Evolutionary conservation across 2,329 filamentous ascomycete genomes (phyloP).

Genomic region (Diplodia intermedia): DNA sequence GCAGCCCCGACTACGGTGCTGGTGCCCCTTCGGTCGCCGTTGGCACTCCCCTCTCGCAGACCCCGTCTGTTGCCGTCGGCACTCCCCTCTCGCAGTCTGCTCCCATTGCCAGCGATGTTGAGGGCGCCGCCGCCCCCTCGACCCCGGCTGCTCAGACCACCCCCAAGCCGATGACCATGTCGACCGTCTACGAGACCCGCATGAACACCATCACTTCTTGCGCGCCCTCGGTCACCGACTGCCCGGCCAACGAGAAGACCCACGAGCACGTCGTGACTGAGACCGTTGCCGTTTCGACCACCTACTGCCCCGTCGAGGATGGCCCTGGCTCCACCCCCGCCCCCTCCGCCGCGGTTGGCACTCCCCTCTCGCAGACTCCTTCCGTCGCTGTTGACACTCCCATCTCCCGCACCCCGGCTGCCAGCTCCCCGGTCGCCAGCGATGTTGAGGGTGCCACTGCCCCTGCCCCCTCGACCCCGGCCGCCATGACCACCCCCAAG

Average conservation of each 20-base stretch:
- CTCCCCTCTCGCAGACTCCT: neutral
- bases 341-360: neutral
- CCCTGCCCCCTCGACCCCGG: neutral
- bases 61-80: neutral
- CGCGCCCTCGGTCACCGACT: constrained; percentile 32
- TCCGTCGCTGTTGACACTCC: neutral
- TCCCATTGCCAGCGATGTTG: neutral
- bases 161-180: constrained; percentile 9
- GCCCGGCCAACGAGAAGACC: constrained; percentile 34
- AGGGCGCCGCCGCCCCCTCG: neutral
- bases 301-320: constrained; percentile 48
- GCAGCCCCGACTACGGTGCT: neutral
- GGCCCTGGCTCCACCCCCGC: neutral
- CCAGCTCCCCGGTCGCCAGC: neutral
- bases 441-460: neutral
- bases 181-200: constrained; percentile 32
- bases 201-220: constrained; percentile 30
- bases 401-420: neutral
- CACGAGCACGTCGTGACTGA: constrained; percentile 33
- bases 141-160: constrained; percentile 9
- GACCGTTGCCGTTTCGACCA: constrained; percentile 45
- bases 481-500: constrained; percentile 8
- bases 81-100: neutral
- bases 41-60: neutral
- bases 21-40: neutral